Evolutionary conservation across 805 yeast genomes (phyloP), one percentile per base, ranked within the genome.

Genomic region (Sungouiozyma ichnusensis): DNA sequence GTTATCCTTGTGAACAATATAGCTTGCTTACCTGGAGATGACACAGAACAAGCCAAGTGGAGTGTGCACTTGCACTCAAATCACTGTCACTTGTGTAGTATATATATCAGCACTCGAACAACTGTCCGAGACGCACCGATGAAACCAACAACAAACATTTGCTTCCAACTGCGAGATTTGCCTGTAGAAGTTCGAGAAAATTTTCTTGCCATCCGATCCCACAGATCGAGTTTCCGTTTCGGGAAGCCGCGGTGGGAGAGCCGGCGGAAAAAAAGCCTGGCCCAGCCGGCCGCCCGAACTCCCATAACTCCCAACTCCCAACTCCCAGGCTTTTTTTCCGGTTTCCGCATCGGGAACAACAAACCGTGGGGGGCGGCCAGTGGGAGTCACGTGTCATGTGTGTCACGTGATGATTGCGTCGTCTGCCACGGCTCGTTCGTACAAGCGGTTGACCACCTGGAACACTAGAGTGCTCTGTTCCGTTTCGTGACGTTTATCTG

Each of bases 401-500:
- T 24, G 29, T 7, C 29, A 24, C 29, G 29, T 24, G 29, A 24
- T 24, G 29, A n/a, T n/a, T n/a, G n/a, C n/a, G n/a, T n/a, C n/a
- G n/a, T n/a, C n/a, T n/a, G n/a, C n/a, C n/a, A n/a, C n/a, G n/a
- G n/a, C n/a, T 24, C 11, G 29, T 11, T 24, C 29, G 29, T 24
- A 24, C 29, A 24, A 24, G 9, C 9, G 6, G 11, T 24, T 24
- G 9, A 24, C 29, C 6, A 24, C 11, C 29, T 24, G 29, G 11
- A 24, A 24, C 29, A 24, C 29, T 7, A 11, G 9, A 7, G 6
- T 24, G 11, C 29, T 24, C 29, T 24, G 9, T 6, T 11, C 6
- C 9, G 31, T n/a, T n/a, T n/a, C 7, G 11, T 13, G 8, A 13
- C 42, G 32, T 51, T 70, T 72, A 52, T 80, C 87, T 1, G 87